Base-by-base conservation (phyloP, 2,329 filamentous ascomycete species). In the Fusarium sp. region DNA sequence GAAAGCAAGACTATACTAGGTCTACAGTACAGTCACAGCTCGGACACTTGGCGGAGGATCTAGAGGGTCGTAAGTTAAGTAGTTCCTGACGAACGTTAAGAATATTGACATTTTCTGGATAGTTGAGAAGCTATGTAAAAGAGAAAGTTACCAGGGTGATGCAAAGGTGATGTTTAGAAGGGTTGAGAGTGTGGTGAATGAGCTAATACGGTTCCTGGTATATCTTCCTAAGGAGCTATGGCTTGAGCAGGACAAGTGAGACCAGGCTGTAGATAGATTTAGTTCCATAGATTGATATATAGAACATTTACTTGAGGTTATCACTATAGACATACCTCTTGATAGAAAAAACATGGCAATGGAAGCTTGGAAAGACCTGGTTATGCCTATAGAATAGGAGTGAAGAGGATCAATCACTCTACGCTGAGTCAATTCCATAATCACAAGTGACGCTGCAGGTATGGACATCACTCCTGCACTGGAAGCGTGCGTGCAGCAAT, bases 151-250 rank as follows among this genome's bases (percentile, higher is more conserved):
- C 4, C 58, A 45, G 18, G 34, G 44, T 2, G 62, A 68, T 8
- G 63, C 62, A 12, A 68, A 41, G 15, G 25, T 55, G n/a, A 24
- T 67, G 11, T 30, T 70, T 8, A 13, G 24, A 6, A 70, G 45
- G 46, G 52, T 68, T 8, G 34, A 46, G 29, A 46, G 32, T 38
- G 55, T 53, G 6, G 41, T 71, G 6, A 46, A 40, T 30, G 67
- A 71, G 43, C 10, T 64, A 18, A 67, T 47, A 20, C 34, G 62
- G 9, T 70, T 70, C n/a, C 30, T 70, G 8, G 52, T 51, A 2
- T 46, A 48, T 51, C 58, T 71, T 11, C 54, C 67, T 24, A 71
- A 51, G 32, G 67, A 70, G 44, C 30, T 59, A 53, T 70, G 68
- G 68, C 67, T 71, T 58, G 67, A 67, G 5, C 38, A 34, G 9